Evolutionary conservation across 1,139 yeast genomes (phyloP).

Genomic region (Protomyces gravidus): DNA sequence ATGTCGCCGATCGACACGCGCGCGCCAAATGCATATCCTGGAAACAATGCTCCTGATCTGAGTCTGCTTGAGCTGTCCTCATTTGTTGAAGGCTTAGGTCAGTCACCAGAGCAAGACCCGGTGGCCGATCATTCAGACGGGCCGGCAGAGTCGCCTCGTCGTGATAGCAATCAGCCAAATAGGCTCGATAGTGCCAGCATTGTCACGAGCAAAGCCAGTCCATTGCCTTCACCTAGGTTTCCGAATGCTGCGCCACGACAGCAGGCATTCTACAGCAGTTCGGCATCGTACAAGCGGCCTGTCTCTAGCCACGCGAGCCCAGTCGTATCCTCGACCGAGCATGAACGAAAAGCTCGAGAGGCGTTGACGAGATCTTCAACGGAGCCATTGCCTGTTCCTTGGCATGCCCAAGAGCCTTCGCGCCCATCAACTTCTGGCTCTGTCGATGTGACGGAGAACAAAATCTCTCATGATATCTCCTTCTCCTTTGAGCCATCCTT

Average conservation of each 20-base stretch:
- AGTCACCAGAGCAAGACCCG: no score
- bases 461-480: background rate
- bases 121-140: no score
- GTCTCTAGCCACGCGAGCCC: background rate
- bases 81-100: background rate
- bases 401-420: background rate
- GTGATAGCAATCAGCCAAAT: no score
- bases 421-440: background rate
- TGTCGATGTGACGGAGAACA: background rate
- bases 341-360: background rate
- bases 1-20: background rate
- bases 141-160: no score
- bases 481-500: background rate
- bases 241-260: background rate
- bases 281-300: background rate
- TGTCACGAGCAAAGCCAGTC: background rate
- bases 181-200: no score
- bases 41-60: background rate
- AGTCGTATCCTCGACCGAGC: background rate
- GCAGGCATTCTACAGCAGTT: slow-evolving; percentile 1
- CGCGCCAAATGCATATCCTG: background rate
- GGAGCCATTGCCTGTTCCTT: no score
- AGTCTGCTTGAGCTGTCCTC: background rate
- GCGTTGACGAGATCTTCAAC: background rate
- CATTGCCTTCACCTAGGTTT: background rate